Percentiles rank a stretch among this genome's conserved stretches.
Evolutionary conservation across 257 asterid species (phyloP).

Genomic region (Jaltomata sinuosa): DNA sequence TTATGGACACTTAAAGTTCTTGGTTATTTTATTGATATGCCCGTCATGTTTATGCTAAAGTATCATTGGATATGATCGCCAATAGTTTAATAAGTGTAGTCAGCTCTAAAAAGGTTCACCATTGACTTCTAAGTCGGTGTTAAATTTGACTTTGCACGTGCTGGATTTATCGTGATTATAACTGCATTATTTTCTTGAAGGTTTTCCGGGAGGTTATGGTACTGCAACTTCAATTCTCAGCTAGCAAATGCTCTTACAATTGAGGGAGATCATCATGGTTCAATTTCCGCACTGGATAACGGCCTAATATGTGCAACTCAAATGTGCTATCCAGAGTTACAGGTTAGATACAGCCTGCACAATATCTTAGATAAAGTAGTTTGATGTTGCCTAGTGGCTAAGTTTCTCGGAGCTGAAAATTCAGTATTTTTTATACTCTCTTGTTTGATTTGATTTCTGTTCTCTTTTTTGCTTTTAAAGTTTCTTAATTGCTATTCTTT

Average conservation of each 20-base stretch:
- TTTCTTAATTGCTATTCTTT: neutral
- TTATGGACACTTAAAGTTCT: neutral
- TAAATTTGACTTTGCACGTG: neutral
- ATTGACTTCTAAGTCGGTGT: neutral
- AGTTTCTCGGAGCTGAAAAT: neutral
- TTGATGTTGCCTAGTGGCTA: neutral
- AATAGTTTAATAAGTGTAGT: neutral
- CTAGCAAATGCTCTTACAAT: slow-evolving; percentile 85
- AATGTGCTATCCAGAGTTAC: slow-evolving; percentile 94
- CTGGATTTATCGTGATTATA: neutral
- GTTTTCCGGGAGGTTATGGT: slow-evolving; percentile 87
- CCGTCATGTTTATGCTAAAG: neutral
- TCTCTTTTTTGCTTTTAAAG: neutral
- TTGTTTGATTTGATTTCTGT: neutral
- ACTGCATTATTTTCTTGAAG: slow-evolving; percentile 27
- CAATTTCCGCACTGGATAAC: slow-evolving; percentile 59
- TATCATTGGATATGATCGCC: neutral
- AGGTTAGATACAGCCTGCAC: slow-evolving; percentile 43
- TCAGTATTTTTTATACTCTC: neutral
- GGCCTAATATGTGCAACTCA: slow-evolving; percentile 66
- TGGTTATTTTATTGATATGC: neutral
- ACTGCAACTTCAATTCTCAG: slow-evolving; percentile 93
- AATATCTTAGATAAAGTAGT: neutral
- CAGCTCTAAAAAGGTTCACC: neutral
- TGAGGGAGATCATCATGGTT: slow-evolving; percentile 81